Evolutionary conservation across 768 basidiomycete species (phyloP), one percentile per base, ranked within the genome.

Genomic region (Hericium rajendrae): DNA sequence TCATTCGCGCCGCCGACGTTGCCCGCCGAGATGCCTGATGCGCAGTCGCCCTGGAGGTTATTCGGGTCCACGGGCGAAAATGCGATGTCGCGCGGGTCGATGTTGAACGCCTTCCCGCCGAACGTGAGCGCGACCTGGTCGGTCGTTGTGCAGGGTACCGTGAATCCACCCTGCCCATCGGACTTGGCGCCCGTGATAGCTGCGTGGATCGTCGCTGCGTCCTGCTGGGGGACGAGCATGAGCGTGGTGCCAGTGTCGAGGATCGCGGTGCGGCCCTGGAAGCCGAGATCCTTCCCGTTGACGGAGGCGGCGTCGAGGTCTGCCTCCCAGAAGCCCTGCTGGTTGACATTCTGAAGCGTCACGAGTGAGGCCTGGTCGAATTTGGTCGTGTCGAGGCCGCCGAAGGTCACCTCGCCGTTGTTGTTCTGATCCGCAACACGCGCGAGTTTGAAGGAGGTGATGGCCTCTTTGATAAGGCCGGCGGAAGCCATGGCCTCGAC

Each of bases 361-460:
- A 79, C 74, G 39, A 88, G 74, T 2, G 87, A 84, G 16, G 64
- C 58, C 6, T 75, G 56, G 62, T 84, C 77, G 67, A 90, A 88
- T 70, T 91, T 90, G 60, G 78, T 73, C 9, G 71, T 12, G 70
- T 93, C 88, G 38, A 91, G 76, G 12, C 78, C 85, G 38, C 91
- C 91, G 60, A 94, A 88, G 8, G 90, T 90, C 58, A 93, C 78
- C 71, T 90, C 78, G 53, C 91, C 91, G 62, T 91, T 86, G 62
- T 86, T 85, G 66, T 73, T 69, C 63, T 77, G 72, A 66, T 92
- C 89, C 9, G 79, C 75, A 38, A 85, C 72, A 57, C 91, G 86
- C 2, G 88, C 77, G 56, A 94, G 82, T 73, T 88, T 91, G 79
- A 80, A 91, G 9, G 88, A 88, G 10, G 82, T 79, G 65, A 93